Base-by-base conservation (phyloP, 176 grass and related monocot species). In the Carex myosuroides region DNA sequence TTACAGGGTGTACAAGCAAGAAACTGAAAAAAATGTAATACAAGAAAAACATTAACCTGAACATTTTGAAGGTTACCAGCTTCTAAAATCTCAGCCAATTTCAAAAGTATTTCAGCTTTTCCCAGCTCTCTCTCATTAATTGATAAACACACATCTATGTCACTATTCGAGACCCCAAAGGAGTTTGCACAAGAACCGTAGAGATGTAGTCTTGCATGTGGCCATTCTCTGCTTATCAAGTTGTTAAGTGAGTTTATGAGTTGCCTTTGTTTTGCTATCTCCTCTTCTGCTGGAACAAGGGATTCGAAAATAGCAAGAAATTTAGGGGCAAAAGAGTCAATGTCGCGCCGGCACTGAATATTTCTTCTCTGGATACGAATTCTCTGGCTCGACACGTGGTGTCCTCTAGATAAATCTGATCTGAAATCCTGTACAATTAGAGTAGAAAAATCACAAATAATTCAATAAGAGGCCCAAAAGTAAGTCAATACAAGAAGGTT, bases 131-230 rank as follows among this genome's bases (percentile, higher is more conserved):
- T 90, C 59, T 87, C 79, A 76, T 93, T 79, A 81, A 98, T 92
- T 42, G 89, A 86, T 44, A 98, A 90, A 90, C 95, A 95, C 78
- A 98, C 84, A 89, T 98, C 95, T 84, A 98, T 92, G 79, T 98
- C 95, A 86, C 95, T 98, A 85, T 95, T 95, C 62, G 93, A 89
- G 77, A 95, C 92, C 56, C 91, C 95, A 4, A 98, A 98, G 22
- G 87, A 91, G 87, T 90, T 98, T 18, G 95, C 95, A 89, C 95
- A 98, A 58, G 92, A 98, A 84, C 95, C 92, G 89, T 98, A 98
- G 20, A 98, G 87, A 80, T 89, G 88, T 53, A 98, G 80, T 78
- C 85, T 87, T 82, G 95, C 86, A 85, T 88, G 79, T 80, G 95
- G 92, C 95, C 91, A 98, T 87, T 98, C 92, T 81, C 60, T 86